phyloP scores from a whole-genome alignment of 1,284 basidiomycete species.

The Tilletia caries region DNA sequence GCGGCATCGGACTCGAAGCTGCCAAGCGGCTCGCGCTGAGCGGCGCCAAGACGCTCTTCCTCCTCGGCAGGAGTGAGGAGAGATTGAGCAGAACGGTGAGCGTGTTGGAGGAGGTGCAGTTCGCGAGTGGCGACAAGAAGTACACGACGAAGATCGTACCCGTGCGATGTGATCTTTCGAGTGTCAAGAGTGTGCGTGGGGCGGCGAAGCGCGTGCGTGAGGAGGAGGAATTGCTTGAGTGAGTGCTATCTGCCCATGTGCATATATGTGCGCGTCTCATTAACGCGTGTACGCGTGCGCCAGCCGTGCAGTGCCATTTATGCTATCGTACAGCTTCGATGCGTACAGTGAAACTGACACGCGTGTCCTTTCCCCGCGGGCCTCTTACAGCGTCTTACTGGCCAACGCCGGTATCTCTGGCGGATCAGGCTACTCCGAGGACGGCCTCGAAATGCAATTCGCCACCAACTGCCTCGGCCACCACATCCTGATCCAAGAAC shows the following conservation, averaged over 20 bases:
- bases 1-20: conserved; percentile 8
- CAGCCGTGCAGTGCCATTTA: no score
- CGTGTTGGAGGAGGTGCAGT: neutral
- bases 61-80: conserved; percentile 2
- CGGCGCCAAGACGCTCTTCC: conserved; percentile 9
- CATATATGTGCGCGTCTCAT: no score
- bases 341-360: no score
- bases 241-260: neutral
- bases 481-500: conserved; percentile 35
- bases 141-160: neutral
- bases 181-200: neutral
- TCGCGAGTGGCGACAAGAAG: conserved; percentile 4
- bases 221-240: conserved; percentile 8
- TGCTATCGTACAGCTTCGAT: no score
- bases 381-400: neutral
- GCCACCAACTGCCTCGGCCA: conserved; percentile 44
- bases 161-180: neutral
- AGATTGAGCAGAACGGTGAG: neutral
- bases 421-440: conserved; percentile 24
- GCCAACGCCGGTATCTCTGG: conserved; percentile 5
- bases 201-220: neutral
- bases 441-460: conserved; percentile 40
- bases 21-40: neutral
- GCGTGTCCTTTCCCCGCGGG: no score
- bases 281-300: neutral